Evolutionary conservation across 257 asterid genomes (phyloP), one percentile per base, ranked within the genome.

Genomic region (Solanum chmielewskii): DNA sequence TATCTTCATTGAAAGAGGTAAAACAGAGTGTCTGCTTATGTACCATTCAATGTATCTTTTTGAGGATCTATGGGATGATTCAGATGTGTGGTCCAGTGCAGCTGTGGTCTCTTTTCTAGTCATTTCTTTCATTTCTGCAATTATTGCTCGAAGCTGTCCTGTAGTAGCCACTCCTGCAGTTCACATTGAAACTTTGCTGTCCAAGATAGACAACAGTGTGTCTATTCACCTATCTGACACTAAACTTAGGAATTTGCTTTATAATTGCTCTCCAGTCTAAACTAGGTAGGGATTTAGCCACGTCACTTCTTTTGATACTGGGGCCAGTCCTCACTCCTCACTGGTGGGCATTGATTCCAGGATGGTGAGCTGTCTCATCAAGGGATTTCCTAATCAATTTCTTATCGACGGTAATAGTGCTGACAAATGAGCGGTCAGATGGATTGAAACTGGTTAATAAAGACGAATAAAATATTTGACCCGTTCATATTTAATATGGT

Each of bases 1-100:
- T 91, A 96, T 96, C 89, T 97, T 97, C 91, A 93, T 97, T n/a
- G 99, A 97, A 92, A 94, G 99, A 96, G 98, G 99, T 95, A 92
- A 86, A 88, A 69, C 81, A 18, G 60, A 66, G 68, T 20, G 25
- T 85, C 33, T 70, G 42, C 84, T 78, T 78, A 45, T 78, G 42
- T 45, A 27, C 27, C 62, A 27, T 27, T 16, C 31, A 52, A 31
- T 81, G 69, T 20, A 81, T 81, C 85, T 31, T 49, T 49, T 47
- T 49, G 85, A 81, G 68, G 69, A 49, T 81, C 85, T 81, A 47
- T 49, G 11, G 29, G 85, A 81, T 49, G 69, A 29, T 45, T 45
- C 66, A 15, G 66, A 27, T 45, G 84, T 27, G 68, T 81, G 69
- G 69, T 81, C 69, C 42, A 31, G 12, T 81, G 69, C 85, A 81